Conservation (phyloP, 257 asterid genomes). For the Schizonepeta tenuifolia region DNA sequence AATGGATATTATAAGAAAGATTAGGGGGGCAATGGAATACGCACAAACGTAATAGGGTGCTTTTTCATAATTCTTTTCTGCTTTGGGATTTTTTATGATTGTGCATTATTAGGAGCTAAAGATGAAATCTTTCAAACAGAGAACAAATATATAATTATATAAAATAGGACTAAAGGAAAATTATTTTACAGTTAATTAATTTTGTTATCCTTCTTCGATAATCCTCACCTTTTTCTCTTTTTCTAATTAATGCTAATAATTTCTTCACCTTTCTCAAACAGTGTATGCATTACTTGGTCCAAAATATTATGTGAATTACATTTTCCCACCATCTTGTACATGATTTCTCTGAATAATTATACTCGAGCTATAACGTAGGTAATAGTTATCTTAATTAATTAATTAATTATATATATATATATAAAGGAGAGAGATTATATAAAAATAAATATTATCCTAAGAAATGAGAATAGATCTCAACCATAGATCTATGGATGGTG, state of each 20-base stretch:
- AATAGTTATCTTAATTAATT: not conserved
- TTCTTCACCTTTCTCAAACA: conserved; percentile 46
- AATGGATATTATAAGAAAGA: not conserved
- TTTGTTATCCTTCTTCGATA: conserved; percentile 38
- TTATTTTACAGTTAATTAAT: not conserved
- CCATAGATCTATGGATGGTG: too few species aligned
- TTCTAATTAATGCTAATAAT: conserved; percentile 27
- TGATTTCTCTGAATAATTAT: not conserved
- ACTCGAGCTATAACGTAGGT: not conserved
- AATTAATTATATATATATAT: too few species aligned
- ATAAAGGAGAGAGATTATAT: too few species aligned
- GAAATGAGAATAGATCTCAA: too few species aligned
- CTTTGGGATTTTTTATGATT: conserved; percentile 35
- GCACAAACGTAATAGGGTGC: conserved; percentile 16
- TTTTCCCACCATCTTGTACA: conserved; percentile 39
- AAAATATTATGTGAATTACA: conserved; percentile 39
- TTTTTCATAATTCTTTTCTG: conserved; percentile 19
- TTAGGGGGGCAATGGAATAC: conserved; percentile 14
- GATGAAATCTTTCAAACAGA: not conserved
- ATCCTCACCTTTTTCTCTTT: conserved; percentile 29
- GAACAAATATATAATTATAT: too few species aligned
- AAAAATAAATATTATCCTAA: too few species aligned
- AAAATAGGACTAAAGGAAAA: not conserved
- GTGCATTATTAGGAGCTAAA: conserved; percentile 30
- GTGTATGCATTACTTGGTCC: conserved; percentile 48